phyloP scores from a whole-genome alignment of 1,284 basidiomycete genomes.

The Boletus calvinii region DNA sequence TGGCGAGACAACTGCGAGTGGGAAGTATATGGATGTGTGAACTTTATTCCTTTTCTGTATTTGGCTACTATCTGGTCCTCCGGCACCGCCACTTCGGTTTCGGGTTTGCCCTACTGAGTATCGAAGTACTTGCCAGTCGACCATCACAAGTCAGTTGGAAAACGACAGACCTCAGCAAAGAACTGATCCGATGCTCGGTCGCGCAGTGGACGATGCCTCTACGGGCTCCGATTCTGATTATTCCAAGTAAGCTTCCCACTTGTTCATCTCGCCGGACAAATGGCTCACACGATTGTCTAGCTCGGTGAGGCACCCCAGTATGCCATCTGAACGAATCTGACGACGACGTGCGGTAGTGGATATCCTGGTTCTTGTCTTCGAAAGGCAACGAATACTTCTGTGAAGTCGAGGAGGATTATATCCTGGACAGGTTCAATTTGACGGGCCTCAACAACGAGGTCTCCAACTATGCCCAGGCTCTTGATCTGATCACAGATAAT shows the following conservation, averaged over 20 bases:
- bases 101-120: background rate
- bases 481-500: conserved; percentile 95
- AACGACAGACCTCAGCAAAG: conserved; percentile 11
- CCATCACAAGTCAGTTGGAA: conserved; percentile 27
- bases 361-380: conserved; percentile 98
- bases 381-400: conserved; percentile 98
- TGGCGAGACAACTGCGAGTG: no score
- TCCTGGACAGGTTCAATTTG: conserved; percentile 96
- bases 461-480: conserved; percentile 89
- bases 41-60: conserved; percentile 11
- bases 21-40: conserved; percentile 16
- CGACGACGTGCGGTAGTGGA: conserved; percentile 62
- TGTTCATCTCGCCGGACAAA: conserved; percentile 8
- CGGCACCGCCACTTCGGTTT: conserved; percentile 21
- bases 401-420: conserved; percentile 99
- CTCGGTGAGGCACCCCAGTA: conserved; percentile 39
- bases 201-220: conserved; percentile 78
- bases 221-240: conserved; percentile 88
- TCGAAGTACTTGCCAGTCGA: conserved; percentile 5
- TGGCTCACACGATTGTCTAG: conserved; percentile 32
- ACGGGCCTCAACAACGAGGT: conserved; percentile 97
- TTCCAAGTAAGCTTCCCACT: conserved; percentile 61
- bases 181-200: conserved; percentile 36
- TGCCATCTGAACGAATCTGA: conserved; percentile 19
- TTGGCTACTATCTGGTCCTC: background rate